Percentiles rank a stretch among this genome's conserved stretches.
phyloP scores from a whole-genome alignment of 2,329 filamentous ascomycete genomes.

The Claviceps paspali region DNA sequence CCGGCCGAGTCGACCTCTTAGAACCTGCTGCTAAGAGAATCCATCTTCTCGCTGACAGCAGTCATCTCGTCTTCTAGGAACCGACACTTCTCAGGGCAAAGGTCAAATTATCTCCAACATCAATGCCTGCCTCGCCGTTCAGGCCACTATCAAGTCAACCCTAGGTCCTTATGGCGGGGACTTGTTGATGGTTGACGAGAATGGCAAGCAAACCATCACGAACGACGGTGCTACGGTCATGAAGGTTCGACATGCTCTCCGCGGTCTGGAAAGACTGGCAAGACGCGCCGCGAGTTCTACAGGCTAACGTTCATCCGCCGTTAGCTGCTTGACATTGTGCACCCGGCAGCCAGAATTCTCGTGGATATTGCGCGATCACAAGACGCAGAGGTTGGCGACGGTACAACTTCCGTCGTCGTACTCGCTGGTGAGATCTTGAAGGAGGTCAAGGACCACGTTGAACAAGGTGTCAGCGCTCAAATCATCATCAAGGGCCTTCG shows the following conservation, averaged over 20 bases:
- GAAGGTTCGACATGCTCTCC: slow-evolving; percentile 48
- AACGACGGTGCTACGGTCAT: slow-evolving; percentile 99
- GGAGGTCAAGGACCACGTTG: slow-evolving; percentile 89
- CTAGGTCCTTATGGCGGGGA: slow-evolving; percentile 95
- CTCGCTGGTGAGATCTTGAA: slow-evolving; percentile 95
- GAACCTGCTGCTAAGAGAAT: slow-evolving; percentile 2
- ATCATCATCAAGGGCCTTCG: slow-evolving; percentile 93
- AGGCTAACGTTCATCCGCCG: not conserved
- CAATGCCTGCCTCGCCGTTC: slow-evolving; percentile 92
- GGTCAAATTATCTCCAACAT: slow-evolving; percentile 96
- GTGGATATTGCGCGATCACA: slow-evolving; percentile 97
- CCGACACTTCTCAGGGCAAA: slow-evolving; percentile 92
- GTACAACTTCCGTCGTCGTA: slow-evolving; percentile 93
- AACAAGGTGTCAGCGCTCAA: slow-evolving; percentile 93
- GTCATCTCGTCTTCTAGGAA: slow-evolving; percentile 41
- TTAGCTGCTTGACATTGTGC: slow-evolving; percentile 92
- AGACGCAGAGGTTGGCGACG: slow-evolving; percentile 97
- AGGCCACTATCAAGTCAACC: slow-evolving; percentile 89
- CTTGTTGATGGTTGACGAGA: slow-evolving; percentile 85
- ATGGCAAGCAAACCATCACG: slow-evolving; percentile 93
- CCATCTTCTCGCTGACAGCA: not conserved
- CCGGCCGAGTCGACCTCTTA: not conserved
- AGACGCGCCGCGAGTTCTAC: not conserved
- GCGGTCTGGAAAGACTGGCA: not conserved
- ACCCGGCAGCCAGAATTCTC: slow-evolving; percentile 91